A percentile compares a stretch with the other conserved stretches of the same genome.
Evolutionary conservation across 2,329 filamentous ascomycete genomes (phyloP).

Genomic region (Penicillium sp.): DNA sequence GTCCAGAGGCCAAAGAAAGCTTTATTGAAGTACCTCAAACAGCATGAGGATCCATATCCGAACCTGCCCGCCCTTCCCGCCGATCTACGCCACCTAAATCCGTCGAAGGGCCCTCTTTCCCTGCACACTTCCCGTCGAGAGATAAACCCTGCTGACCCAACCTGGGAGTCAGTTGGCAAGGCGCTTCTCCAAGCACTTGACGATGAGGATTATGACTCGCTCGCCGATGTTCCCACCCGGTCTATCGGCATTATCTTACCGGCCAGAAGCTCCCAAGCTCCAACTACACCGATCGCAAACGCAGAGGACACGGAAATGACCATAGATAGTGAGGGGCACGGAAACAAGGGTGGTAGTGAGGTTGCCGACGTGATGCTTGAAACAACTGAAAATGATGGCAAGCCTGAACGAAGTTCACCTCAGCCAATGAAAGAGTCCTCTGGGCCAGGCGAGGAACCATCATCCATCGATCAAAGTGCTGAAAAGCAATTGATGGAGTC

Average conservation of each 20-base stretch:
- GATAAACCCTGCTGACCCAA: constrained; percentile 33
- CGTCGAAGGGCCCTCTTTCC: constrained; percentile 36
- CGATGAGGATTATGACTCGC: constrained; percentile 39
- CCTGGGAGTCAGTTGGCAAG: constrained; percentile 51
- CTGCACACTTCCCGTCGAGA: constrained; percentile 41
- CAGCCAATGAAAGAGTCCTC: constrained; percentile 13
- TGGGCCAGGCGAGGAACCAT: constrained; percentile 33
- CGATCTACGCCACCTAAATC: constrained; percentile 29
- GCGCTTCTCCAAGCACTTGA: constrained; percentile 46
- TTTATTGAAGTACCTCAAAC: constrained; percentile 53
- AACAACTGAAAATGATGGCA: constrained; percentile 13
- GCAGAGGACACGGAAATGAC: constrained; percentile 14
- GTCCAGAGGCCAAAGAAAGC: constrained; percentile 51
- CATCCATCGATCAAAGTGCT: constrained; percentile 35
- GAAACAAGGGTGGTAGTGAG: constrained; percentile 10
- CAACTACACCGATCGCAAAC: constrained; percentile 15
- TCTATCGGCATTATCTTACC: constrained; percentile 46
- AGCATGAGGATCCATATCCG: constrained; percentile 54
- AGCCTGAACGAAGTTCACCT: constrained; percentile 6
- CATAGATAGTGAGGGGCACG: constrained; percentile 9
- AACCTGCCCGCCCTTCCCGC: constrained; percentile 41
- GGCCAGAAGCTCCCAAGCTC: constrained; percentile 24
- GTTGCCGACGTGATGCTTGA: constrained; percentile 18
- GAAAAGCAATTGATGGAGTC: constrained; percentile 40
- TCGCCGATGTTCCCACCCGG: constrained; percentile 34